phyloP scores from a whole-genome alignment of 1,139 yeast species.

The Candida sanyaensis region DNA sequence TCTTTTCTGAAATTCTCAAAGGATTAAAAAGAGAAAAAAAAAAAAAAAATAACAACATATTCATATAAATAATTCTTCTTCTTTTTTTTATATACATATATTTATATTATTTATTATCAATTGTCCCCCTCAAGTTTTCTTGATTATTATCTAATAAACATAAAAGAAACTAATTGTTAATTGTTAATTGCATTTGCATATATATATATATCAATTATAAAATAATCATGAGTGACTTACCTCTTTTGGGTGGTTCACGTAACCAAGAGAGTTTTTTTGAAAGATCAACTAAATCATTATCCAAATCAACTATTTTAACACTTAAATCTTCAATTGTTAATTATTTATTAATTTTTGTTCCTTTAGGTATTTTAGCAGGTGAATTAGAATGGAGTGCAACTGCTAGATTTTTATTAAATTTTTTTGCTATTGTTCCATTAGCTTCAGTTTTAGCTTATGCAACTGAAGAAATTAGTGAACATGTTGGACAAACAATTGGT shows the following conservation, averaged over 20 bases:
- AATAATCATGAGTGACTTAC: constrained; percentile 15
- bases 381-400: constrained; percentile 56
- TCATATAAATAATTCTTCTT: neutral
- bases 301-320: constrained; percentile 25
- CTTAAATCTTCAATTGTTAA: constrained; percentile 75
- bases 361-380: constrained; percentile 82
- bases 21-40: neutral
- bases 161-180: no score
- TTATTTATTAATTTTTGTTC: constrained; percentile 76
- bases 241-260: constrained; percentile 13
- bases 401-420: constrained; percentile 71
- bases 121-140: no score
- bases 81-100: neutral
- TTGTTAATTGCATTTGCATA: no score
- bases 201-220: neutral
- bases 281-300: neutral
- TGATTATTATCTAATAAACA: no score
- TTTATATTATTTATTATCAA: neutral
- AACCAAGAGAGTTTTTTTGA: neutral
- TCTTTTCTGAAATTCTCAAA: no score
- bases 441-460: constrained; percentile 90
- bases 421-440: constrained; percentile 87
- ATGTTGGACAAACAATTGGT: constrained; percentile 87
- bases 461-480: constrained; percentile 87
- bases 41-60: neutral